Evolutionary conservation across 352 stramenopile species (phyloP).

Genomic region (Phytophthora sp.): DNA sequence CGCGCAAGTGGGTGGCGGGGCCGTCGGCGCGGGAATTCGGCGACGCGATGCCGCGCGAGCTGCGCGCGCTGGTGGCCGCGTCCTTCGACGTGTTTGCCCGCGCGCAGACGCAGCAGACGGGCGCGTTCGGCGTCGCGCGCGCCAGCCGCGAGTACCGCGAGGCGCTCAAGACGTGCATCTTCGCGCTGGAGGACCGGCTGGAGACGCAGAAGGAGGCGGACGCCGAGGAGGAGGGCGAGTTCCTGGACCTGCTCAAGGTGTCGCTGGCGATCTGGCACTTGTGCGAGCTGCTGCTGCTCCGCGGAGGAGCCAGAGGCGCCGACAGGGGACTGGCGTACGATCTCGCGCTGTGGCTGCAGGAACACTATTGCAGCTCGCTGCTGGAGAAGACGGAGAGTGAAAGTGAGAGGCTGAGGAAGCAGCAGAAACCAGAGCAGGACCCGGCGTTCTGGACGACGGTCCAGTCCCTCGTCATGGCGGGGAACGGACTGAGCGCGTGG

Average conservation of each 20-base stretch:
- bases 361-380: slow-evolving; percentile 66
- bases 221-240: slow-evolving; percentile 47
- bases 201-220: slow-evolving; percentile 23
- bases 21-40: slow-evolving; percentile 8
- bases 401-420: slow-evolving; percentile 48
- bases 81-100: slow-evolving; percentile 70
- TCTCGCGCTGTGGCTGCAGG: slow-evolving; percentile 73
- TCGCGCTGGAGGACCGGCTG: slow-evolving; percentile 62
- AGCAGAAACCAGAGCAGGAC: slow-evolving; percentile 47
- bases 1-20: slow-evolving; percentile 44
- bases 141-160: slow-evolving; percentile 78
- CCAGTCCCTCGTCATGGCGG: slow-evolving; percentile 57
- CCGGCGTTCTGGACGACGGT: slow-evolving; percentile 71
- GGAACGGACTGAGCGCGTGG: slow-evolving; percentile 60
- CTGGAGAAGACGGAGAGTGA: slow-evolving; percentile 61
- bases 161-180: slow-evolving; percentile 70
- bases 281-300: slow-evolving; percentile 78
- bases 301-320: slow-evolving; percentile 51
- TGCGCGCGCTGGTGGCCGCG: slow-evolving; percentile 58
- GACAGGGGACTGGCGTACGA: slow-evolving; percentile 74
- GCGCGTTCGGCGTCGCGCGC: slow-evolving; percentile 21
- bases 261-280: slow-evolving; percentile 82
- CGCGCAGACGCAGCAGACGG: slow-evolving; percentile 21
- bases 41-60: slow-evolving; percentile 56
- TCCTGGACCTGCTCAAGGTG: slow-evolving; percentile 76